Conservation (phyloP, 257 asterid species). For the Oldenlandia corymbosa region DNA sequence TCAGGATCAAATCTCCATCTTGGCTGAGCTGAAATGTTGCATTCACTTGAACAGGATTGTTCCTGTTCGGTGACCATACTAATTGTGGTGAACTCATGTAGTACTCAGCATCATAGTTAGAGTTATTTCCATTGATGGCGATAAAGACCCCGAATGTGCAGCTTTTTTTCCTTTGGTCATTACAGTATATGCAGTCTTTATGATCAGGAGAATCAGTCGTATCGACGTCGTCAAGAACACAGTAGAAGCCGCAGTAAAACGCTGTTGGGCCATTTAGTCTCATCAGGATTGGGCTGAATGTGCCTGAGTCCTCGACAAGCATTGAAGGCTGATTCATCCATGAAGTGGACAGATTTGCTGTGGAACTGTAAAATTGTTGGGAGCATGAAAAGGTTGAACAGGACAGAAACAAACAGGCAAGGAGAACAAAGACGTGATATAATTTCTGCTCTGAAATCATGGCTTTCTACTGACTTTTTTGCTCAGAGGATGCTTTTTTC, state of each 20-base stretch:
- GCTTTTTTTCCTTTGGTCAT: too few relatives aligned
- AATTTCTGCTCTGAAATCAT: too few relatives aligned
- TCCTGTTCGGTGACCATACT: constrained; percentile 16
- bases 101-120: too few relatives aligned
- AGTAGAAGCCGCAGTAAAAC: neutral
- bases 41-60: constrained; percentile 3
- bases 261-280: neutral
- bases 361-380: neutral
- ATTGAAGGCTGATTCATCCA: neutral
- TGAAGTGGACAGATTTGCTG: neutral
- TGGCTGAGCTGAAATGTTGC: constrained; percentile 4
- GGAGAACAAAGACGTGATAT: too few relatives aligned
- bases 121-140: too few relatives aligned
- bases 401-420: neutral
- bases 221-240: neutral
- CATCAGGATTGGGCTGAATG: neutral
- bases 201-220: too few relatives aligned
- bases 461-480: too few relatives aligned
- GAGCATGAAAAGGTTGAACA: neutral
- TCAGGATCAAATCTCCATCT: constrained; percentile 4
- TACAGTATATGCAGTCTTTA: constrained; percentile 4
- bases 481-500: too few relatives aligned
- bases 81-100: neutral
- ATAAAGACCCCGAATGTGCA: constrained; percentile 9
- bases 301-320: neutral